Base-by-base conservation (phyloP, 768 basidiomycete species). In the Lentinus brumalis region DNA sequence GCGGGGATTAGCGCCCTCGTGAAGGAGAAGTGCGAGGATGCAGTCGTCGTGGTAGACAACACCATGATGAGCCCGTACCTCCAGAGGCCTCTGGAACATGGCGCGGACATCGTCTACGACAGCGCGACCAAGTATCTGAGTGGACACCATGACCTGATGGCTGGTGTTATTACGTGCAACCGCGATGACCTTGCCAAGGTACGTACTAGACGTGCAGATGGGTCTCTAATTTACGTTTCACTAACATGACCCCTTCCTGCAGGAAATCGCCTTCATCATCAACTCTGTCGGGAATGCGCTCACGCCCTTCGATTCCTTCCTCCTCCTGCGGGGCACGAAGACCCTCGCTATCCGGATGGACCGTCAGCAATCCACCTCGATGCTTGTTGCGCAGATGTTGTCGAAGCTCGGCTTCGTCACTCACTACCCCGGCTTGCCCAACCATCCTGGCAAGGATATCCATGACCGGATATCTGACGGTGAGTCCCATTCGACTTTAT, bases 11-110 rank as follows among this genome's bases (percentile, higher is more conserved):
- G 89, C 66, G 81, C 84, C 56, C 82, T 93, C 66, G 92, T 96
- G 66, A 95, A 96, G 70, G 86, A 89, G 68, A 83, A 83, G 51
- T 89, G 89, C 16, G 88, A 89, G 8, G 84, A 91, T 69, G 94
- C 94, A 2, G 67, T 94, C 66, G 78, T 96, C 55, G 91, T 96
- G 40, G 94, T 94, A 21, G 97, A 98, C 74, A 98, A 99, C 72
- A 98, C 97, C 61, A 98, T 98, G 97, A 98, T 98, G 96, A 97
- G 95, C 71, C 96, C 97, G 15, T 98, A 98, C 75, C 81, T 98
- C 8, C 95, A 96, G 71, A 79, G 96, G 59, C 97, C 97, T 11
- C 83, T 98, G 40, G 94, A 98, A 69, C 89, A 97, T 53, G 97
- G 96, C 15, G 93, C 93, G 50, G 97, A 99, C 72, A 86, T 99